Evolutionary conservation across 805 yeast species (phyloP).

Genomic region (Cyberlindnera meyerae): DNA sequence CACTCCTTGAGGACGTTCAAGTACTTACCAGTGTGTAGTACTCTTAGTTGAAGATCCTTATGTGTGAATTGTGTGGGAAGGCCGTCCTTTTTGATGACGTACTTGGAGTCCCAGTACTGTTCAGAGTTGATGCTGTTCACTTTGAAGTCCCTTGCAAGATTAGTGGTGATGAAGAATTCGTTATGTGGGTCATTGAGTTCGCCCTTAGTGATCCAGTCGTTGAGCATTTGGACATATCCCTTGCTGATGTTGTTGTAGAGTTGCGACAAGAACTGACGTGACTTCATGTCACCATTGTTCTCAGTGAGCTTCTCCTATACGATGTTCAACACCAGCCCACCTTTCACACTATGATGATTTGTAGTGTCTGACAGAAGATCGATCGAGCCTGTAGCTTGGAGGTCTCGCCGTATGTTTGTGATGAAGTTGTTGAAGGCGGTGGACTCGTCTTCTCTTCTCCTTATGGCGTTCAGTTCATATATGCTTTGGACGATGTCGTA

Average conservation of each 20-base stretch:
- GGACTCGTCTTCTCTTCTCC: constrained; percentile 30
- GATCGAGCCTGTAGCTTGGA: constrained; percentile 38
- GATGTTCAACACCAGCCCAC: constrained; percentile 66
- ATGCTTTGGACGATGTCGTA: constrained; percentile 53
- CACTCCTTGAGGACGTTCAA: constrained; percentile 66
- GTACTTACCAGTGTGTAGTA: constrained; percentile 80
- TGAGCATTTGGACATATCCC: constrained; percentile 63
- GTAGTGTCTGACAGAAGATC: constrained; percentile 50
- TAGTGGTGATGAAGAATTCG: constrained; percentile 68
- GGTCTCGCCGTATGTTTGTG: constrained; percentile 34
- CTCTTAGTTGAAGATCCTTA: constrained; percentile 51
- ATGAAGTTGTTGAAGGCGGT: constrained; percentile 39
- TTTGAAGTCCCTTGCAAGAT: constrained; percentile 23
- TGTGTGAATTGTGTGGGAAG: constrained; percentile 59
- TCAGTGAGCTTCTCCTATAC: constrained; percentile 53
- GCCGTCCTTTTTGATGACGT: constrained; percentile 69
- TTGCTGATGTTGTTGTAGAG: constrained; percentile 56
- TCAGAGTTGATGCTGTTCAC: constrained; percentile 39
- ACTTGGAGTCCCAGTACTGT: constrained; percentile 71
- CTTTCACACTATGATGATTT: constrained; percentile 57
- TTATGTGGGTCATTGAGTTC: constrained; percentile 69
- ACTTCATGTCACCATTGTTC: constrained; percentile 60
- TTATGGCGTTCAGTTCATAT: constrained; percentile 39
- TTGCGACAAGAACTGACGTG: constrained; percentile 45
- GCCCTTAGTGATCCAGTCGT: constrained; percentile 78